phyloP scores from a whole-genome alignment of 345 rosid species.

The Eucalyptus erythrocorys region DNA sequence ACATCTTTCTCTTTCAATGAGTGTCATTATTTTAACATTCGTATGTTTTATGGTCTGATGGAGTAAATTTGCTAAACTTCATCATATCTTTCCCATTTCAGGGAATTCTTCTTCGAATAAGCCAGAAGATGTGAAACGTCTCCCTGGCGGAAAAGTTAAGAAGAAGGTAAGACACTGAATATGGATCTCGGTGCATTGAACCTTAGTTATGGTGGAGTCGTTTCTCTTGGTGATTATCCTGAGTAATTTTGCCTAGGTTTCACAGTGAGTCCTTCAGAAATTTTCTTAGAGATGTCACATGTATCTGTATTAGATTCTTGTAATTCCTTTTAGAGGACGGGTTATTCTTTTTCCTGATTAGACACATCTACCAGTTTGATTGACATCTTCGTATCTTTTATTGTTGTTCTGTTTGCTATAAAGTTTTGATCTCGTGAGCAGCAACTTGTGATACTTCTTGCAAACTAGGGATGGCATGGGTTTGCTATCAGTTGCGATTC shows the following conservation, averaged over 20 bases:
- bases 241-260: not conserved
- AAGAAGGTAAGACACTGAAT: constrained; percentile 54
- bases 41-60: not conserved
- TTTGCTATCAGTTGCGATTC: not conserved
- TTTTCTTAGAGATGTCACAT: not conserved
- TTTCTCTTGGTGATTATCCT: not conserved
- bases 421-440: not conserved
- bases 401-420: not conserved
- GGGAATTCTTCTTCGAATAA: constrained; percentile 35
- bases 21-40: not conserved
- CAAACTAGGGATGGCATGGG: not conserved
- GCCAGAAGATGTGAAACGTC: constrained; percentile 79
- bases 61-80: not conserved
- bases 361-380: not conserved
- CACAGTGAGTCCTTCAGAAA: not conserved
- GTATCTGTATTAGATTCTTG: not conserved
- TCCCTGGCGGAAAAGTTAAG: constrained; percentile 90
- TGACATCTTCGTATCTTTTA: not conserved
- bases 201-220: not conserved
- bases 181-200: not conserved
- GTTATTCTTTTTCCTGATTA: not conserved
- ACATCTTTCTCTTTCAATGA: not conserved
- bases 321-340: not conserved
- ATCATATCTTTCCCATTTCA: not conserved
- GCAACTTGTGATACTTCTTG: not conserved